Conservation (phyloP, 768 basidiomycete genomes). For the Macrocybe gigantea region DNA sequence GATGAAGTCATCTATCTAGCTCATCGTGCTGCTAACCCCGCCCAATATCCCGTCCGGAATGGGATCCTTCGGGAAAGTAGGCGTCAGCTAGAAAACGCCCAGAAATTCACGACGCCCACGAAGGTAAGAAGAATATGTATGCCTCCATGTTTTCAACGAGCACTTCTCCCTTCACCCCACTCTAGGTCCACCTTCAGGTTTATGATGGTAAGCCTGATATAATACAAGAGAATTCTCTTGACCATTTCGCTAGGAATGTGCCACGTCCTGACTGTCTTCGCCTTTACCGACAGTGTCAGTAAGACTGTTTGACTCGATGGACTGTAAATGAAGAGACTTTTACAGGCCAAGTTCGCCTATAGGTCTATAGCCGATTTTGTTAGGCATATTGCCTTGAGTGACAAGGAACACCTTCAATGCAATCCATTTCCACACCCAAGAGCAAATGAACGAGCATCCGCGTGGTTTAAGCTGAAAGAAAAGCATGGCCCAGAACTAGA, state of each 20-base stretch:
- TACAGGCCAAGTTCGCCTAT: slow-evolving; percentile 55
- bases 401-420: slow-evolving; percentile 26
- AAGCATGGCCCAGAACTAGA: too few species aligned
- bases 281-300: slow-evolving; percentile 52
- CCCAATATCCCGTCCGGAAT: slow-evolving; percentile 51
- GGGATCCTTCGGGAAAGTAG: slow-evolving; percentile 40
- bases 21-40: slow-evolving; percentile 74
- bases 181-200: slow-evolving; percentile 66
- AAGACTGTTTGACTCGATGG: not conserved
- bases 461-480: too few species aligned
- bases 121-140: slow-evolving; percentile 26
- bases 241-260: slow-evolving; percentile 45
- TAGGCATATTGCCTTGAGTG: slow-evolving; percentile 42
- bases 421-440: slow-evolving; percentile 41
- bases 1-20: slow-evolving; percentile 78
- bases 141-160: not conserved
- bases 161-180: not conserved
- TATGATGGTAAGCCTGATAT: slow-evolving; percentile 50
- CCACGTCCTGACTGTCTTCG: slow-evolving; percentile 71
- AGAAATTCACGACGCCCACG: slow-evolving; percentile 46
- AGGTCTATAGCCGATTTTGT: slow-evolving; percentile 52
- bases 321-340: not conserved
- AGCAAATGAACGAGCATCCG: too few species aligned
- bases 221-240: not conserved
- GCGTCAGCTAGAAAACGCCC: slow-evolving; percentile 46